phyloP scores from a whole-genome alignment of 768 basidiomycete species.

The Kwoniella sp. region DNA sequence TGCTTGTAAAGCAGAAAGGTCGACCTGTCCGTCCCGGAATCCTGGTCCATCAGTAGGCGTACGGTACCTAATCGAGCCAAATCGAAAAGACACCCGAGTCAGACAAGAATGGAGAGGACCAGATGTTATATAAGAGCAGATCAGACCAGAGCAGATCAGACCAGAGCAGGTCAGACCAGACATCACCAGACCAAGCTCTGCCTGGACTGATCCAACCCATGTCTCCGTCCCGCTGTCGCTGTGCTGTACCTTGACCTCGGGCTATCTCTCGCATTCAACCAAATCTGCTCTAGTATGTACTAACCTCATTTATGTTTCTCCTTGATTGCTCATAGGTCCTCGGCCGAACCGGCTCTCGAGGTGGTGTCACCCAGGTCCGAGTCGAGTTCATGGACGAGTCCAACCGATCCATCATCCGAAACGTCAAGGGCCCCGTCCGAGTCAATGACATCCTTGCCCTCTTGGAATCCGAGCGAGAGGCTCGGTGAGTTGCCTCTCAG shows the following conservation, averaged over 20 bases:
- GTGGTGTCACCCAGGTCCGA: slow-evolving; percentile 98
- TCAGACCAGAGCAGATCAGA: background rate
- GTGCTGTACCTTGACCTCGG: background rate
- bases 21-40: no score
- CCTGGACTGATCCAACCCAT: no score
- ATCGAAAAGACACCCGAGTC: no score
- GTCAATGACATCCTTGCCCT: slow-evolving; percentile 95
- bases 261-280: no score
- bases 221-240: background rate
- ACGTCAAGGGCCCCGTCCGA: slow-evolving; percentile 96
- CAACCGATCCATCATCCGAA: slow-evolving; percentile 92
- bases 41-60: no score
- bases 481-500: slow-evolving; percentile 76
- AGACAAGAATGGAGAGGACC: no score
- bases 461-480: slow-evolving; percentile 98
- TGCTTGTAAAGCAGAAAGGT: no score
- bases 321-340: slow-evolving; percentile 86
- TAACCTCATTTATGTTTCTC: background rate
- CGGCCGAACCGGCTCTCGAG: slow-evolving; percentile 96
- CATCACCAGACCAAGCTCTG: background rate
- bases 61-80: no score
- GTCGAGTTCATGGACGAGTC: slow-evolving; percentile 99
- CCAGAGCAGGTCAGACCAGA: background rate
- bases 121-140: background rate
- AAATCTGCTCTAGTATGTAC: no score